phyloP scores from a whole-genome alignment of 768 basidiomycete species.

The Sarcodon aspratus region DNA sequence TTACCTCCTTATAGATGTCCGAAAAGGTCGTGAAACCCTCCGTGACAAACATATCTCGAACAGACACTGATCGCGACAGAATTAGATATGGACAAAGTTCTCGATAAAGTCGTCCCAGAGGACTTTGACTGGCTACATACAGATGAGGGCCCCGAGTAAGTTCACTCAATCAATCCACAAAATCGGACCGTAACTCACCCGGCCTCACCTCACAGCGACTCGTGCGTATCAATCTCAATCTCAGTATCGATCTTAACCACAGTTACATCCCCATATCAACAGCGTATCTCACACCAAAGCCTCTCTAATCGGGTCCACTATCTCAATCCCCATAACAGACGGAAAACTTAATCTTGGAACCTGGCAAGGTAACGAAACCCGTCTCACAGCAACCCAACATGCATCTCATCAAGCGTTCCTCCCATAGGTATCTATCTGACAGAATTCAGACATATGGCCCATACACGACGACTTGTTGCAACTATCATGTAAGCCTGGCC shows the following conservation, averaged over 20 bases:
- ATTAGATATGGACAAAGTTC: conserved; percentile 89
- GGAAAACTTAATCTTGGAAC: conserved; percentile 75
- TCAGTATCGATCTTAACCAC: conserved; percentile 1
- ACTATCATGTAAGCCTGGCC: conserved; percentile 55
- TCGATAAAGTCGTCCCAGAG: conserved; percentile 85
- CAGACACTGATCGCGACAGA: background rate
- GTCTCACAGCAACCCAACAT: background rate
- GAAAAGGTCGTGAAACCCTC: conserved; percentile 23
- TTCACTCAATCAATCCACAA: background rate
- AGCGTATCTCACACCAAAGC: conserved; percentile 90
- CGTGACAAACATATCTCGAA: conserved; percentile 13
- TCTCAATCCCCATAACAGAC: conserved; percentile 77
- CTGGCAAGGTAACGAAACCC: conserved; percentile 71
- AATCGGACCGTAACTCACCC: conserved; percentile 1
- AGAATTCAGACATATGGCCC: conserved; percentile 66
- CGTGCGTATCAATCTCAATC: conserved; percentile 33
- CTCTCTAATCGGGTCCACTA: conserved; percentile 70
- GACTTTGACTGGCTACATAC: conserved; percentile 72
- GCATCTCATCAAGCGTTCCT: background rate
- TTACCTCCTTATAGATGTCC: conserved; percentile 22
- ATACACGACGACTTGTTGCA: conserved; percentile 63
- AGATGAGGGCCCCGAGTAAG: conserved; percentile 88
- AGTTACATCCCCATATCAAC: conserved; percentile 4
- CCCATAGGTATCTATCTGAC: conserved; percentile 69
- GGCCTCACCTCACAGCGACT: conserved; percentile 40